Evolutionary conservation across 257 asterid species (phyloP).

Genomic region (Jacaranda mimosifolia): DNA sequence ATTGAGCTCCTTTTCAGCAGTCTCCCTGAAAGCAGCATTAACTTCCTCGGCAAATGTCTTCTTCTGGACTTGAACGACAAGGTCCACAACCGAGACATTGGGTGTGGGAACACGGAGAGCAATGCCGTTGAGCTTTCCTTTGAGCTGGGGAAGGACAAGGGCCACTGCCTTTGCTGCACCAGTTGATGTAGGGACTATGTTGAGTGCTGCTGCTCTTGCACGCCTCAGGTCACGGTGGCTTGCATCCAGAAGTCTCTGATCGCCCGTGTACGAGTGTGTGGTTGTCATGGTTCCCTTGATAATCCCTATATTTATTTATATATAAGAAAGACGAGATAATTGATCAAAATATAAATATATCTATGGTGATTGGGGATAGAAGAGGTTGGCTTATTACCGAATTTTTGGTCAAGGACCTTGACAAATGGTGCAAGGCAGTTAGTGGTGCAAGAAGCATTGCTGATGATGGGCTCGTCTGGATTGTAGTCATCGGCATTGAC

Average conservation of each 20-base stretch:
- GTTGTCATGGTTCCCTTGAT: conserved; percentile 99
- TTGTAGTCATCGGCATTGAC: conserved; percentile 84
- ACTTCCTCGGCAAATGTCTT: conserved; percentile 97
- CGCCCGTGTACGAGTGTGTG: conserved; percentile 99
- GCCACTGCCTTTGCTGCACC: conserved; percentile 99
- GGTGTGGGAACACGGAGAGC: conserved; percentile 99
- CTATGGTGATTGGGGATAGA: too few relatives aligned
- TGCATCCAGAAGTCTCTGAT: conserved; percentile 97
- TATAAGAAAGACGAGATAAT: too few relatives aligned
- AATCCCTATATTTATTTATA: conserved; percentile 55
- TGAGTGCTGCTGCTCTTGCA: conserved; percentile 95
- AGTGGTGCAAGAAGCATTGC: conserved; percentile 99
- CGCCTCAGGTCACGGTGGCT: conserved; percentile 98
- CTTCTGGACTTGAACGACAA: conserved; percentile 90
- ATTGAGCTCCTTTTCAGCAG: conserved; percentile 74
- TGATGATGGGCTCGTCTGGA: conserved; percentile 75
- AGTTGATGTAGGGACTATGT: conserved; percentile 96
- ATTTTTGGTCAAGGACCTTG: conserved; percentile 92
- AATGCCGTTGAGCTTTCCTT: conserved; percentile 93
- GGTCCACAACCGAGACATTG: conserved; percentile 92
- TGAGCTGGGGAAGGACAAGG: conserved; percentile 89
- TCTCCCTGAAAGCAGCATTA: conserved; percentile 87
- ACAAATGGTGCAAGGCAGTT: conserved; percentile 98
- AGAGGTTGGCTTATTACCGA: conserved; percentile 49
- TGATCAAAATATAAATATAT: too few relatives aligned